Evolutionary conservation across 2,329 filamentous ascomycete species (phyloP).

Genomic region (Monosporascus sp.): DNA sequence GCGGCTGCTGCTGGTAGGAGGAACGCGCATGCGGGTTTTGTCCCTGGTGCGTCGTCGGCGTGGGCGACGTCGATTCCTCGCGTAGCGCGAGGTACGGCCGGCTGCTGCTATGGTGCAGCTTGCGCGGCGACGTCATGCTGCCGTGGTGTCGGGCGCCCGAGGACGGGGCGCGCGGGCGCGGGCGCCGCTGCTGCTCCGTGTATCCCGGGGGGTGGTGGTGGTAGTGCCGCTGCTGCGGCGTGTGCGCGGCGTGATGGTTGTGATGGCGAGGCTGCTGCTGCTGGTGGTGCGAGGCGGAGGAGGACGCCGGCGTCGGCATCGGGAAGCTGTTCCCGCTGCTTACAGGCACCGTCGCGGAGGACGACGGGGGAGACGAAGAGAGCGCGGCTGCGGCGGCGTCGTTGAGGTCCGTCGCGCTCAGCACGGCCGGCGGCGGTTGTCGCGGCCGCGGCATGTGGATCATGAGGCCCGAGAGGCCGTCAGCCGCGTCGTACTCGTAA

Average conservation of each 20-base stretch:
- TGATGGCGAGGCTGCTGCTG: conserved; percentile 1
- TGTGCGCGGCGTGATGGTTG: conserved; percentile 8
- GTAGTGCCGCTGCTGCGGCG: conserved; percentile 16
- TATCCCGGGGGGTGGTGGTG: conserved; percentile 14
- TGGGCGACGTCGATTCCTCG: conserved; percentile 32
- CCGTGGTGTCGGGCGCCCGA: conserved; percentile 46
- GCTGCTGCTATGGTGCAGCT: conserved; percentile 30
- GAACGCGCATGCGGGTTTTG: not conserved
- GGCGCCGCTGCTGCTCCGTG: conserved; percentile 36
- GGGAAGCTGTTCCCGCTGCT: not conserved
- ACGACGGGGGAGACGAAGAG: not conserved
- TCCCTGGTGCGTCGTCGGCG: conserved; percentile 24
- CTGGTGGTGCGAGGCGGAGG: not conserved
- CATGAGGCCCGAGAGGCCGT: conserved; percentile 40
- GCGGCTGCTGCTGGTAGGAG: not conserved
- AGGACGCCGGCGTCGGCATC: not conserved
- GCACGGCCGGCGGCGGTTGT: conserved; percentile 29
- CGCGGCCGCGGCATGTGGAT: conserved; percentile 50
- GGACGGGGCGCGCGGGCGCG: conserved; percentile 48
- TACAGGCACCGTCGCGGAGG: not conserved
- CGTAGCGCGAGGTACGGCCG: conserved; percentile 14
- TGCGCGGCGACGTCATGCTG: conserved; percentile 36
- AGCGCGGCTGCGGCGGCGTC: conserved; percentile 1
- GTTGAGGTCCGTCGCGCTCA: conserved; percentile 25
- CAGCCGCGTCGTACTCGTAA: conserved; percentile 31